phyloP scores from a whole-genome alignment of 2,329 filamentous ascomycete species.

The Raffaelea albimanens region DNA sequence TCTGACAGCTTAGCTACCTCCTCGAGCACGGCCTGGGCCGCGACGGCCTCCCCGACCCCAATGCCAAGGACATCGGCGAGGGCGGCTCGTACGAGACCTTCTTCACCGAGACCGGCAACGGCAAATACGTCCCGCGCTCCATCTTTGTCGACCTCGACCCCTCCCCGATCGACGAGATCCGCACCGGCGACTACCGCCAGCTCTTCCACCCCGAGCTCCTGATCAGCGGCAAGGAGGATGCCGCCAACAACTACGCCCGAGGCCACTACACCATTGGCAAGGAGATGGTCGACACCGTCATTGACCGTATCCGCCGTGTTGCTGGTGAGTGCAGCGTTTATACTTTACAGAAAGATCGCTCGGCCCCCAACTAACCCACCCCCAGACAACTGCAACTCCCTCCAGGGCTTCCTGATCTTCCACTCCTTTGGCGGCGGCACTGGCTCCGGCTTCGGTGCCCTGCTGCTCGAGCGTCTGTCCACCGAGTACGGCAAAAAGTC shows the following conservation, averaged over 20 bases:
- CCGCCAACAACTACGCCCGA: constrained; percentile 69
- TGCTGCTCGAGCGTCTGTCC: constrained; percentile 63
- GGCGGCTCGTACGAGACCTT: constrained; percentile 62
- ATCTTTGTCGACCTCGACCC: constrained; percentile 66
- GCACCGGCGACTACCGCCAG: constrained; percentile 56
- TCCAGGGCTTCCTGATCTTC: constrained; percentile 67
- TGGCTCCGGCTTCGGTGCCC: constrained; percentile 62
- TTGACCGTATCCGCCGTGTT: constrained; percentile 61
- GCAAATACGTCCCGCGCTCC: constrained; percentile 64
- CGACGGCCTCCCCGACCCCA: constrained; percentile 56
- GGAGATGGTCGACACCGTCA: constrained; percentile 63
- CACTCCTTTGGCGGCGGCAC: constrained; percentile 68
- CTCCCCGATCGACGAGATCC: constrained; percentile 65
- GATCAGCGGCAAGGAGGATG: constrained; percentile 68
- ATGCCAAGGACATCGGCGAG: constrained; percentile 48
- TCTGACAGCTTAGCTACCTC: constrained; percentile 45
- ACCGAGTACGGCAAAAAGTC: constrained; percentile 68
- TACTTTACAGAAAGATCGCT: too few species aligned
- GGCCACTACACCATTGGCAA: constrained; percentile 70
- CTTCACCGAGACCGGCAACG: constrained; percentile 62
- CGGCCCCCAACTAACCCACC: neutral
- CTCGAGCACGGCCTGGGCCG: constrained; percentile 61
- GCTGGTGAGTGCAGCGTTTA: constrained; percentile 39
- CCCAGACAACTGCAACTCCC: constrained; percentile 61
- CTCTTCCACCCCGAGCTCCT: constrained; percentile 65